Percentiles rank a stretch among this genome's conserved stretches.
phyloP scores from a whole-genome alignment of 2,329 filamentous ascomycete species.

The Eutypa lata region DNA sequence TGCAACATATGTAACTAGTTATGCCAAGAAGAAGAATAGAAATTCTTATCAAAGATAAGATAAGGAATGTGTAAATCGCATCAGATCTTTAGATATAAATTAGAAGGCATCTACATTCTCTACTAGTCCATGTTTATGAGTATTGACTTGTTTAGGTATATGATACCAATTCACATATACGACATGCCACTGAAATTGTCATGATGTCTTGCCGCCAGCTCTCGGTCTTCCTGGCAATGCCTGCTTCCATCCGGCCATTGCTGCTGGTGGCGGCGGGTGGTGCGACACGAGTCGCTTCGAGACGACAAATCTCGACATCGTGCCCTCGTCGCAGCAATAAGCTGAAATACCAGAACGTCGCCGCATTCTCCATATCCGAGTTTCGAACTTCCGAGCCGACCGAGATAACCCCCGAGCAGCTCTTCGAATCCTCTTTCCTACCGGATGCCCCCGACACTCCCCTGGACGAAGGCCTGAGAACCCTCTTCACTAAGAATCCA shows the following conservation, averaged over 20 bases:
- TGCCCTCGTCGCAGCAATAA: not conserved
- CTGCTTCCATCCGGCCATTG: conserved; percentile 21
- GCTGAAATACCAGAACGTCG: conserved; percentile 18
- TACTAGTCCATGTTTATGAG: too few relatives aligned
- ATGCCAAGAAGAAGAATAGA: too few relatives aligned
- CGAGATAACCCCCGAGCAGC: conserved; percentile 26
- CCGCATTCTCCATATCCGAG: conserved; percentile 27
- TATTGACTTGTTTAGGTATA: too few relatives aligned
- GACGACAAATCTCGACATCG: conserved; percentile 9
- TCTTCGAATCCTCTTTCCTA: conserved; percentile 28
- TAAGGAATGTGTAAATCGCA: too few relatives aligned
- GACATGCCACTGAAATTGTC: not conserved
- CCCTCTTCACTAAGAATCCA: conserved; percentile 23
- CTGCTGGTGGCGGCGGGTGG: conserved; percentile 14
- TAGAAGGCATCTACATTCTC: too few relatives aligned
- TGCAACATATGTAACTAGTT: too few relatives aligned
- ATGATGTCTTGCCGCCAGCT: conserved; percentile 19
- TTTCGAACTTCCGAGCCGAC: conserved; percentile 16
- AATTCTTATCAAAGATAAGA: too few relatives aligned
- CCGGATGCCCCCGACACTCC: conserved; percentile 14
- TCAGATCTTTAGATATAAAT: too few relatives aligned
- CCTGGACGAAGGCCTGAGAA: conserved; percentile 19
- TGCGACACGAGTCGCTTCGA: not conserved
- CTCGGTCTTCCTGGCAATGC: conserved; percentile 23
- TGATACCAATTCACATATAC: not conserved